These are phyloP conservation scores for Rhamnella rubrinervis DNA, from an alignment of 331 rosid genomes.

Conservation along the genomic window DNA sequence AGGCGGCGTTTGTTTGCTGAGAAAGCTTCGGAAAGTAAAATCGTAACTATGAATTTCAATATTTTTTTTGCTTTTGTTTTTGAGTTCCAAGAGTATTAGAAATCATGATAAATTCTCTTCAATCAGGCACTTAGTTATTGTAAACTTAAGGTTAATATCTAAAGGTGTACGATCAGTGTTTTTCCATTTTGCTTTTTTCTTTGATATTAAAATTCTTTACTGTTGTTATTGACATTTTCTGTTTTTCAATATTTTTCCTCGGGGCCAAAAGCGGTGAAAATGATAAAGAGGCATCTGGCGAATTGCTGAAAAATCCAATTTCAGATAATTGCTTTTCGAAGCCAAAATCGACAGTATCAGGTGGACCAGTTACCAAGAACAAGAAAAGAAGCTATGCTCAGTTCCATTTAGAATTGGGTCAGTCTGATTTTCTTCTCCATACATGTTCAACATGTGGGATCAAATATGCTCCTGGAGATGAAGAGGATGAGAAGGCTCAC, in stretches of 20 bases:
- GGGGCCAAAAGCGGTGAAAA: slow-evolving; percentile 1
- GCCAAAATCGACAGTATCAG: slow-evolving; percentile 11
- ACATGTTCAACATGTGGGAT: slow-evolving; percentile 59
- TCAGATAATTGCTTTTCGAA: neutral
- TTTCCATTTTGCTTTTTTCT: no score
- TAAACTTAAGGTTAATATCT: no score
- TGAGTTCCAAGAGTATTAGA: neutral
- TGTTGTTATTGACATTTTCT: neutral
- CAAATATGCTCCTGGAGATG: slow-evolving; percentile 62
- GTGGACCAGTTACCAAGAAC: slow-evolving; percentile 45
- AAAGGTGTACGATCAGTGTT: no score
- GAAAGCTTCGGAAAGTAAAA: neutral
- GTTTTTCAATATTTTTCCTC: neutral
- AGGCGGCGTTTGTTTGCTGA: neutral
- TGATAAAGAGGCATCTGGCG: slow-evolving; percentile 4
- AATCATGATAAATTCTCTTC: neutral
- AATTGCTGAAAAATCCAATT: slow-evolving; percentile 1
- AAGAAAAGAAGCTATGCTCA: slow-evolving; percentile 85
- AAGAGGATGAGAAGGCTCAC: slow-evolving; percentile 67
- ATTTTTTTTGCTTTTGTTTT: neutral
- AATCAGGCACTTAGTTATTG: no score
- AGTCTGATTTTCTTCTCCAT: slow-evolving; percentile 64
- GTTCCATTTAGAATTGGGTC: slow-evolving; percentile 72
- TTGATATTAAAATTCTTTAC: no score
- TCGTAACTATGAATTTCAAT: neutral